These are phyloP conservation scores for Obelidium mucronatum DNA, from an alignment of 192 early-diverging fungal species.

Conservation along the genomic window DNA sequence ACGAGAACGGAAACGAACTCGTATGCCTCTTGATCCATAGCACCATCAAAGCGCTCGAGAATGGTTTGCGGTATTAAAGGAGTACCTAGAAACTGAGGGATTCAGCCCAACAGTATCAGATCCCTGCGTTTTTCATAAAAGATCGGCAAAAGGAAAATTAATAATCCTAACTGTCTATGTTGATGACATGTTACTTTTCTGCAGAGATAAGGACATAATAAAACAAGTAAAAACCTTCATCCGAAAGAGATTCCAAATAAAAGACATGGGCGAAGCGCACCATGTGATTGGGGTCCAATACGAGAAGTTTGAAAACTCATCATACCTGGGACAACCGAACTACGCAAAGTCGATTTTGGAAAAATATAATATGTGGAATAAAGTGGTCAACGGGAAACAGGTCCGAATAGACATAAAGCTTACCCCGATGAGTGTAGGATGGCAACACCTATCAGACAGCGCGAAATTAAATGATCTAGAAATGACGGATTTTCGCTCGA, in stretches of 20 bases:
- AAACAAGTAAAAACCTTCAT: conserved; percentile 6
- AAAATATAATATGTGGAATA: conserved; percentile 18
- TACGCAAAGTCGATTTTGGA: not conserved
- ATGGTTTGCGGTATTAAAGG: conserved; percentile 17
- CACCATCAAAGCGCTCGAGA: conserved; percentile 14
- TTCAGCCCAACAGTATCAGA: conserved; percentile 13
- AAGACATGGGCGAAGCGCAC: conserved; percentile 19
- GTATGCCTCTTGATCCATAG: not conserved
- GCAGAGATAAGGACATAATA: not conserved
- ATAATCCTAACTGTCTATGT: conserved; percentile 21
- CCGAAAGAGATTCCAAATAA: conserved; percentile 10
- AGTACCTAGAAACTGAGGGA: conserved; percentile 3
- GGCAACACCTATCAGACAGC: conserved; percentile 8
- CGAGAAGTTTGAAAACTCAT: conserved; percentile 5
- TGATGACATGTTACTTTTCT: conserved; percentile 24
- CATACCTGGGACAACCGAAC: conserved; percentile 13
- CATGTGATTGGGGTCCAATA: conserved; percentile 23
- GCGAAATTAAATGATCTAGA: not conserved
- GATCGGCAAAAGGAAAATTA: not conserved
- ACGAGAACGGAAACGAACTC: conserved; percentile 3
- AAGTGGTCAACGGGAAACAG: conserved; percentile 10
- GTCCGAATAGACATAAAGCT: conserved; percentile 4
- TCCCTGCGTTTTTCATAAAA: conserved; percentile 17
- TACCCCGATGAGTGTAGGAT: conserved; percentile 12
- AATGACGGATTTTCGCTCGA: not conserved